A percentile compares a stretch with the other conserved stretches of the same genome.
phyloP scores from a whole-genome alignment of 2,329 filamentous ascomycete genomes.

The Clonostachys byssicola region DNA sequence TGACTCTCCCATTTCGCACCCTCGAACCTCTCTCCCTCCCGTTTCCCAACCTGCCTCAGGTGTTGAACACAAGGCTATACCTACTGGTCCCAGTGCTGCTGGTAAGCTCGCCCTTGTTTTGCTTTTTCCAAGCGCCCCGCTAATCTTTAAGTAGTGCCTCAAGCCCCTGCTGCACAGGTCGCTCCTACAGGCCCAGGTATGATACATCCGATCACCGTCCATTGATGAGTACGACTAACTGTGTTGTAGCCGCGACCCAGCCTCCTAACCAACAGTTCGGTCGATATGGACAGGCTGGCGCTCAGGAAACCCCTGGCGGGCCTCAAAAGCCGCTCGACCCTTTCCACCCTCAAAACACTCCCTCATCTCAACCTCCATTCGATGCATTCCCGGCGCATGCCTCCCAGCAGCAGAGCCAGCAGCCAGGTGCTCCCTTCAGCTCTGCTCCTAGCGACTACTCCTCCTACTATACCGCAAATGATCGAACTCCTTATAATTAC shows the following conservation, averaged over 20 bases:
- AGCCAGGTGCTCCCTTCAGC: slow-evolving; percentile 63
- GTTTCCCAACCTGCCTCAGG: slow-evolving; percentile 49
- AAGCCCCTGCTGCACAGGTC: slow-evolving; percentile 15
- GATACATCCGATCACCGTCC: neutral
- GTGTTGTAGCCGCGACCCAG: slow-evolving; percentile 9
- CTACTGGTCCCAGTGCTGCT: slow-evolving; percentile 26
- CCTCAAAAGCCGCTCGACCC: slow-evolving; percentile 83
- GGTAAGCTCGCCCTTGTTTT: neutral
- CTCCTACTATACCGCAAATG: slow-evolving; percentile 78
- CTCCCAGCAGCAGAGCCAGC: slow-evolving; percentile 52
- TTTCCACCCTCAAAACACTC: slow-evolving; percentile 69
- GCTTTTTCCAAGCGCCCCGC: too few relatives aligned
- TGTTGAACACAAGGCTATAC: slow-evolving; percentile 55
- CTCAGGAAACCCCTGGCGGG: slow-evolving; percentile 52
- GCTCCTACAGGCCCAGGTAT: neutral
- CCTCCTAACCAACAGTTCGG: slow-evolving; percentile 51
- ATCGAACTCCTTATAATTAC: slow-evolving; percentile 74
- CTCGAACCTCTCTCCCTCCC: slow-evolving; percentile 82
- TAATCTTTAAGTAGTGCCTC: slow-evolving; percentile 7
- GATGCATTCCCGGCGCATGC: slow-evolving; percentile 58
- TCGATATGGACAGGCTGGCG: slow-evolving; percentile 60
- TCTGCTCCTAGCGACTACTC: slow-evolving; percentile 77
- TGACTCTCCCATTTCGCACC: slow-evolving; percentile 83
- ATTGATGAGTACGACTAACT: slow-evolving; percentile 5
- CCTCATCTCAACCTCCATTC: slow-evolving; percentile 48